Base-by-base conservation (phyloP, 2,329 filamentous ascomycete species). In the Aplosporella prunicola region DNA sequence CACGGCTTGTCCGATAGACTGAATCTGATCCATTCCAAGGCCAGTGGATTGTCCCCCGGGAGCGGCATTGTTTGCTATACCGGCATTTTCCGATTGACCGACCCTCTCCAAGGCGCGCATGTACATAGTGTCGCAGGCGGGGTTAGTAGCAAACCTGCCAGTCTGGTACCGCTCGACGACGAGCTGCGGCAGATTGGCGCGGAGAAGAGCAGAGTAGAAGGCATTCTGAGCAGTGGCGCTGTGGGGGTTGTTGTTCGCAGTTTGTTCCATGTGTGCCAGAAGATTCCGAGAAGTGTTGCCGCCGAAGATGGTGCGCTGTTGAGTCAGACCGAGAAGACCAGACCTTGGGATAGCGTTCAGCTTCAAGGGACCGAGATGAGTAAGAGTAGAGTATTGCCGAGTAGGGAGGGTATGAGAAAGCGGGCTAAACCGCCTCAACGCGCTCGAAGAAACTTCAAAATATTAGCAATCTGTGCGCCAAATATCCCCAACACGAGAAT, bases 131-230 rank as follows among this genome's bases (percentile, higher is more conserved):
- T 93, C 84, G n/a, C 81, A 81, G 9, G 76, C 74, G 11, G 77
- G 59, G 56, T 89, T 95, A 14, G 76, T 77, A 9, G 88, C 88
- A 57, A 88, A 98, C 39, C 81, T 77, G 44, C 83, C 83, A 11
- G 82, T 87, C 55, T 87, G 79, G 60, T 94, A 91, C 51, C 91
- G 74, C 61, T 96, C 87, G 42, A 95, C 74, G 40, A 98, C 69
- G 45, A 98, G 93, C 35, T 87, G 81, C 13, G 89, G 85, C 82
- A 95, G 88, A 53, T 93, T 91, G 35, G 89, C 87, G 55, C 83
- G 82, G 39, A 95, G 71, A 10, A 98, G 74, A 30, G 88, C 80
- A 56, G 89, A 82, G 57, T 98, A 98, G 59, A 98, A 95, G 11
- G 84, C 81, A 57, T 89, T 91, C 59, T 98, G 91, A 14, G 87